phyloP scores from a whole-genome alignment of 2,329 filamentous ascomycete genomes.

The Cladophialophora chaetospira region DNA sequence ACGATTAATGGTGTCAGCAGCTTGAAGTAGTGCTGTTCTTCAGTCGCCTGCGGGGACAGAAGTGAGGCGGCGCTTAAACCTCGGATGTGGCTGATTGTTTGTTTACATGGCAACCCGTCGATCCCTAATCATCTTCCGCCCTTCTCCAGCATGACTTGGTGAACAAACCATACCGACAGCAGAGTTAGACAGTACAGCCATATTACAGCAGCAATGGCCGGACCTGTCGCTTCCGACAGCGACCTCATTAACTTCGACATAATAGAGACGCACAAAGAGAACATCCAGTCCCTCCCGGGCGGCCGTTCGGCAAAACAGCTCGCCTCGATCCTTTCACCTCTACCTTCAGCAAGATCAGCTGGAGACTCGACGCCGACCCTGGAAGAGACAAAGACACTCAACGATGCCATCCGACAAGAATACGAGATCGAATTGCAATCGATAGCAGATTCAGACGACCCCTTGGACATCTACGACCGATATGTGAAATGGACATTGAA shows the following conservation, averaged over 20 bases:
- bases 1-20: not conserved
- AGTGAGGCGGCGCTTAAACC: not conserved
- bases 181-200: slow-evolving; percentile 14
- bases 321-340: slow-evolving; percentile 70
- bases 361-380: slow-evolving; percentile 66
- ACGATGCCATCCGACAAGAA: slow-evolving; percentile 76
- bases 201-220: slow-evolving; percentile 27
- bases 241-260: slow-evolving; percentile 71
- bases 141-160: slow-evolving; percentile 9
- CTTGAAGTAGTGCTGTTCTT: too few relatives aligned
- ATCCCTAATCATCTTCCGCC: slow-evolving; percentile 9
- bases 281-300: slow-evolving; percentile 89
- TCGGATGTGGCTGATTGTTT: slow-evolving; percentile 7
- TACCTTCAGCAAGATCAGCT: slow-evolving; percentile 42
- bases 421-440: slow-evolving; percentile 81
- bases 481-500: slow-evolving; percentile 97
- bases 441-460: slow-evolving; percentile 87
- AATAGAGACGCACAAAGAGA: slow-evolving; percentile 96
- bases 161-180: slow-evolving; percentile 18
- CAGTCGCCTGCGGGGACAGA: not conserved
- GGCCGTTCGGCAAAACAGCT: slow-evolving; percentile 88
- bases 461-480: slow-evolving; percentile 90
- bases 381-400: slow-evolving; percentile 69
- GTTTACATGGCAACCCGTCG: slow-evolving; percentile 2
- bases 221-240: slow-evolving; percentile 30